Conservation (phyloP, 495 filamentous ascomycete species). For the Lineolata rhizophorae region DNA sequence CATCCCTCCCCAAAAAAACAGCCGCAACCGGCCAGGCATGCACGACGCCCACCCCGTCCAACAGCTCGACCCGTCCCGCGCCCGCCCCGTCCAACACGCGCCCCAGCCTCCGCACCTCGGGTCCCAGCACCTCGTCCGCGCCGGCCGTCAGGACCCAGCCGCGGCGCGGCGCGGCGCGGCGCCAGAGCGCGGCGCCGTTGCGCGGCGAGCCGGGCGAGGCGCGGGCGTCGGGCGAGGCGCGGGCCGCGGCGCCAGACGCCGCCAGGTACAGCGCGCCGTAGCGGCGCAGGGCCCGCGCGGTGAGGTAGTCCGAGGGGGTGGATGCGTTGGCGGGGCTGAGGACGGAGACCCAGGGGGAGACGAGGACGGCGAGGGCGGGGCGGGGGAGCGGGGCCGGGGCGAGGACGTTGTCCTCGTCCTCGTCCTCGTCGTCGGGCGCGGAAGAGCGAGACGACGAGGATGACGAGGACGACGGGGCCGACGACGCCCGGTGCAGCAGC, state of each 20-base stretch:
- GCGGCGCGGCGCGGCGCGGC: conserved; percentile 28
- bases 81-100: conserved; percentile 24
- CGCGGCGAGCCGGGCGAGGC: conserved; percentile 46
- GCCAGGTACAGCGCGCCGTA: conserved; percentile 47
- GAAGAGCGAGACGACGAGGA: no score
- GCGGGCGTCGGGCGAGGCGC: conserved; percentile 26
- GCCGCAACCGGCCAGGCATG: conserved; percentile 63
- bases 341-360: conserved; percentile 32
- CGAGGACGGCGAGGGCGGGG: conserved; percentile 35
- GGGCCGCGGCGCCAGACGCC: no score
- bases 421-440: no score
- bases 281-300: conserved; percentile 27
- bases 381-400: conserved; percentile 21
- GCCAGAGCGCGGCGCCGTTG: conserved; percentile 41
- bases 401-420: no score
- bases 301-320: conserved; percentile 39
- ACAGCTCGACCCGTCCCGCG: conserved; percentile 23
- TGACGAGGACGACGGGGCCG: no score
- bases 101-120: conserved; percentile 34
- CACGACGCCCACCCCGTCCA: conserved; percentile 36
- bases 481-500: conserved; percentile 38
- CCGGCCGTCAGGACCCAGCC: conserved; percentile 46
- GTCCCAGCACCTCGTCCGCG: conserved; percentile 46
- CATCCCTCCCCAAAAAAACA: conserved; percentile 37
- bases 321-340: conserved; percentile 30